Evolutionary conservation across 768 basidiomycete genomes (phyloP), one percentile per base, ranked within the genome.

Genomic region (Lactarius akahatsu): DNA sequence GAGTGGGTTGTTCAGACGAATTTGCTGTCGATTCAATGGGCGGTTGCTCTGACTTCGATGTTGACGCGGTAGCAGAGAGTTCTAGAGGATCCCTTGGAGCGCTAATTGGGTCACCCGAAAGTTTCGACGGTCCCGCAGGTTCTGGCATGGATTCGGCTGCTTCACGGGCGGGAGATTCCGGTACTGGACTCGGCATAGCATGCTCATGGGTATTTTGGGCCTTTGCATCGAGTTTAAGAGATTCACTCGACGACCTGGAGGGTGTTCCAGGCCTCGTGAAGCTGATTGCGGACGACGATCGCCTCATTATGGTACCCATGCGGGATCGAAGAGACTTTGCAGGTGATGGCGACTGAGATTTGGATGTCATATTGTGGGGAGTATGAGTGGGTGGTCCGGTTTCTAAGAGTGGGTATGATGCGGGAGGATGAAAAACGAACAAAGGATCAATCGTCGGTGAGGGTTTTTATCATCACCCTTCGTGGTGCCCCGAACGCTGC

Each of bases 161-260:
- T 71, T 87, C 86, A 30, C 86, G 81, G 9, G 80, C 81, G 34
- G 89, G 88, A 2, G 87, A 89, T 73, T 91, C 90, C 1, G 84
- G 80, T 65, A 91, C 89, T 3, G 90, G 88, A 67, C 86, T 87
- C 13, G 87, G 86, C 15, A 78, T 73, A 36, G 70, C 72, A 32
- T 72, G 56, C 15, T 72, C 64, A 36, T 73, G 56, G 15, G 77
- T 67, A 54, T 73, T 74, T 41, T 74, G 73, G 47, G 78, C 63
- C 9, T 76, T 61, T 3, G 79, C 72, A 38, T 80, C 77, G 2
- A 80, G 74, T 68, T 73, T 76, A 62, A 78, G 73, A 41, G 69
- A 71, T 45, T 67, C 70, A 30, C 57, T 65, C 18, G 69, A 71
- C 15, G 70, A 69, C 62, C 59, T 66, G 28, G 68, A 47, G 6